Conservation (phyloP, 768 basidiomycete genomes). For the Tulasnella sp. region DNA sequence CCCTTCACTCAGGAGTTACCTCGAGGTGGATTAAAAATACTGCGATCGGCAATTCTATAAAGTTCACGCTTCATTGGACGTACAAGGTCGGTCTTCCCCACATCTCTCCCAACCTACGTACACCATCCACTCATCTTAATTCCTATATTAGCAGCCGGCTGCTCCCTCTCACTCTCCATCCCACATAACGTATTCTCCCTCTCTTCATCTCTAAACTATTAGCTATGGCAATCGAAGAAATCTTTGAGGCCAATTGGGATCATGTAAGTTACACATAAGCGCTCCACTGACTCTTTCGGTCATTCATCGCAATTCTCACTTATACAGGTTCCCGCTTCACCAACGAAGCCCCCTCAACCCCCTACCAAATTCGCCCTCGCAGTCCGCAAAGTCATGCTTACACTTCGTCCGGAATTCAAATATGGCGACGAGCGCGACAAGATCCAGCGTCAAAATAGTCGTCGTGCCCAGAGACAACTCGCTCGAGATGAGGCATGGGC, state of each 20-base stretch:
- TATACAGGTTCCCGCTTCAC: background rate
- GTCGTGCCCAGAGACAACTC: constrained; percentile 3
- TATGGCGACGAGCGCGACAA: constrained; percentile 13
- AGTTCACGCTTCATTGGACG: no score
- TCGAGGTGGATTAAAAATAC: no score
- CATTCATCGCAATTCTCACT: background rate
- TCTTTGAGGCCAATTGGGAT: constrained; percentile 14
- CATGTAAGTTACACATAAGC: constrained; percentile 5
- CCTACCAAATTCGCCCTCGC: constrained; percentile 7
- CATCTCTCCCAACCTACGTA: no score
- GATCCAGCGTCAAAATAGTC: constrained; percentile 4
- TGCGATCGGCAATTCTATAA: no score
- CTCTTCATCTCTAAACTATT: no score
- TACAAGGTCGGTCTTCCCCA: no score
- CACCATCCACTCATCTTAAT: no score
- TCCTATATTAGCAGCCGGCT: no score
- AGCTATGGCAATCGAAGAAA: no score
- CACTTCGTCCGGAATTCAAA: constrained; percentile 4
- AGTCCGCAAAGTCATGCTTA: constrained; percentile 8
- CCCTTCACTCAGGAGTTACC: no score
- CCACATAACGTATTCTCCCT: no score
- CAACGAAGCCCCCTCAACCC: constrained; percentile 6
- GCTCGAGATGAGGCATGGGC: constrained; percentile 14
- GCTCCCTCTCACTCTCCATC: no score
- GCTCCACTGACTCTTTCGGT: background rate